A percentile compares a stretch with the other conserved stretches of the same genome.
phyloP scores from a whole-genome alignment of 2,329 filamentous ascomycete genomes.

The Tolypocladium inflatum region DNA sequence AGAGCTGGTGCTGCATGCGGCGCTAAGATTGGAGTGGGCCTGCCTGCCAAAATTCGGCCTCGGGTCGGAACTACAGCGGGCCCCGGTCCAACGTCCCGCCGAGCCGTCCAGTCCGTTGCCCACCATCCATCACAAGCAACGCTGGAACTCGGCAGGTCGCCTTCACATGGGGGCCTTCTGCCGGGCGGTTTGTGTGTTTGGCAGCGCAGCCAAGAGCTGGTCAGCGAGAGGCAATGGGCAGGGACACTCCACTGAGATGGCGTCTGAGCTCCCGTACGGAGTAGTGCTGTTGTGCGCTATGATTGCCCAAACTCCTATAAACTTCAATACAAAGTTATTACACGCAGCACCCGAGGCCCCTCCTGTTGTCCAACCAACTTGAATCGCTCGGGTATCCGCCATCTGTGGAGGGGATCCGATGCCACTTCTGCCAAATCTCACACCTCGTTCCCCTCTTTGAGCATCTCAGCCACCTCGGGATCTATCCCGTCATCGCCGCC shows the following conservation, averaged over 20 bases:
- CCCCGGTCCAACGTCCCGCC: background rate
- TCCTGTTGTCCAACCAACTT: background rate
- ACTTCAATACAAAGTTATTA: background rate
- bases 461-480: conserved; percentile 45
- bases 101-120: background rate
- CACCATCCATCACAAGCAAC: background rate
- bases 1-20: background rate
- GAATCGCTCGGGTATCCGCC: background rate
- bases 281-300: background rate
- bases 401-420: background rate
- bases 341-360: background rate
- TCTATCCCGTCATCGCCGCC: conserved; percentile 46
- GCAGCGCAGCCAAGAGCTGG: background rate
- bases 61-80: background rate
- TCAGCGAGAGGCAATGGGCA: background rate
- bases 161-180: background rate
- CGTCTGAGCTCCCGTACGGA: background rate
- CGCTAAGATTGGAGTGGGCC: background rate
- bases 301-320: background rate
- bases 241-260: background rate
- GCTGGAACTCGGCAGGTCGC: background rate
- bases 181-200: background rate
- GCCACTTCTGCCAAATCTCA: conserved; percentile 1
- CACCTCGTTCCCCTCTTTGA: conserved; percentile 27
- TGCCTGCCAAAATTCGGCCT: conserved; percentile 1